Evolutionary conservation across 2,329 filamentous ascomycete species (phyloP), one percentile per base, ranked within the genome.

Genomic region (Fusarium nisikadoi): DNA sequence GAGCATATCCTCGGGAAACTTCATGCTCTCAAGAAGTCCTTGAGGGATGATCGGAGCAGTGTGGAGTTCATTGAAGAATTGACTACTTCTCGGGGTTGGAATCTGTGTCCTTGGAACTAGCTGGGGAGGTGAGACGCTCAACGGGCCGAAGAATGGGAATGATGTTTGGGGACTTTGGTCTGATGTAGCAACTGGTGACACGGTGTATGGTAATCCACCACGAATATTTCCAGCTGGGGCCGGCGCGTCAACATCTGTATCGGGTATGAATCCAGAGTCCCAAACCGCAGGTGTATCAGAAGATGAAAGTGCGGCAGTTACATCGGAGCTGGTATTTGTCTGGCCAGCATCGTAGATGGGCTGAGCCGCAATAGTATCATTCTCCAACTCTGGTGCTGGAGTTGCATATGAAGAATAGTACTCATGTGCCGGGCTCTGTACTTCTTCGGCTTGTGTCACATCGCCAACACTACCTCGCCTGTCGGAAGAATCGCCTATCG

Each of bases 1-100:
- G 2, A 74, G 43, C 64, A 73, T 68, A 11, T 73, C 71, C 17
- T 74, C 68, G 3, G 68, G 50, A 5, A 73, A 73, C 14, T 55
- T 73, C 45, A 61, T 71, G 3, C 58, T 59, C 4, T 67, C 65
- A 4, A 72, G 35, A 0, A 72, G 27, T 2, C 70, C 70, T 12
- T 49, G 61, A 4, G 70, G 70, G 25, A 70, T 70, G 27, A 63
- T 50, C 0, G 64, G 64, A 25, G 46, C 14, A 14, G 42, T 65
- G n/a, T 25, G 36, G 20, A 67, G 65, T 10, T 63, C 62, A 8
- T 42, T 55, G 38, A 53, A 31, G 50, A 72, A 58, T 17, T 23
- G 36, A 13, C 35, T 42, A 6, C 29, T 23, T 16, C n/a, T 31
- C 13, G 13, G 23, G 8, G 29, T 17, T 20, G 13, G 7, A 46